Evolutionary conservation across 768 basidiomycete species (phyloP).

Genomic region (Rhodotorula graminis): DNA sequence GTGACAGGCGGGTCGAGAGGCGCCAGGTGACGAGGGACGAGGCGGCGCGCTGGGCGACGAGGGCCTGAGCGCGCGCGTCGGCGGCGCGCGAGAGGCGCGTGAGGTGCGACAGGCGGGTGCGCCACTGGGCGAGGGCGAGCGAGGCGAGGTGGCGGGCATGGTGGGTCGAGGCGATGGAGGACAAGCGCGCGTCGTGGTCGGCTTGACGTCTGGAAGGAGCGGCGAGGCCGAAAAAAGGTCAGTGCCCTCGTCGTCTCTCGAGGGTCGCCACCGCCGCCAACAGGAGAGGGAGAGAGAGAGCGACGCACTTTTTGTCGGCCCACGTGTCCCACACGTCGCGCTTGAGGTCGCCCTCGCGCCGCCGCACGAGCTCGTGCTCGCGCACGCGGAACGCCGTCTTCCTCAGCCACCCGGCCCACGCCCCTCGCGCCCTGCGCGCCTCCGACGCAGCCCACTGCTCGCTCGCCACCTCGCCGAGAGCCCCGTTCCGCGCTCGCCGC

Average conservation of each 20-base stretch:
- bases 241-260: too few species aligned
- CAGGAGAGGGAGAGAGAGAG: too few species aligned
- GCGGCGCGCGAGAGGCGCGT: not conserved
- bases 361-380: not conserved
- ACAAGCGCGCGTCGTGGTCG: not conserved
- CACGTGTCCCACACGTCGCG: not conserved
- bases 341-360: not conserved
- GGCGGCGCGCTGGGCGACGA: not conserved
- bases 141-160: not conserved
- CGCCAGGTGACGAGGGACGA: not conserved
- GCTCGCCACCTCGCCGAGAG: not conserved
- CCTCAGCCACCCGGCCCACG: not conserved
- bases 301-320: conserved; percentile 7
- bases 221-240: too few species aligned
- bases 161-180: not conserved
- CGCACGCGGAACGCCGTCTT: not conserved
- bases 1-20: not conserved
- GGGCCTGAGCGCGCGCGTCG: not conserved
- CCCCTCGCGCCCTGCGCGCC: not conserved
- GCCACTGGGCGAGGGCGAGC: not conserved
- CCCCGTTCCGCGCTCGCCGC: not conserved
- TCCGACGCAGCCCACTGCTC: not conserved
- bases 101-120: not conserved
- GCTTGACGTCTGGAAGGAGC: conserved; percentile 1
- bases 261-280: too few species aligned